phyloP scores from a whole-genome alignment of 78 protist species.

The Cavenderia fasciculata region DNA sequence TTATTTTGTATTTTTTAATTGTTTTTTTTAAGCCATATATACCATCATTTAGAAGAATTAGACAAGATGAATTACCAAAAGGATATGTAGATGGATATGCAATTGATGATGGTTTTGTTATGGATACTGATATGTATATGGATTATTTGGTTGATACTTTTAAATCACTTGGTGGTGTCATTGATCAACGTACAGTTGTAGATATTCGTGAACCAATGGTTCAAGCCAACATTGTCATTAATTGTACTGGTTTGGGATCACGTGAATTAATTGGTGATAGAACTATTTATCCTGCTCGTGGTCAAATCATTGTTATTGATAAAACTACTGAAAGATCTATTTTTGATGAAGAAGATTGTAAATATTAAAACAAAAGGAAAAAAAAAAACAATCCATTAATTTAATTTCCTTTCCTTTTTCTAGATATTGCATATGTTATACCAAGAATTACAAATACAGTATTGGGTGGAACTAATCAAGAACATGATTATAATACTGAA shows the following conservation, averaged over 20 bases:
- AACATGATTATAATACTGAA: slow-evolving; percentile 38
- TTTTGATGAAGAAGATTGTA: slow-evolving; percentile 69
- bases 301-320: slow-evolving; percentile 60
- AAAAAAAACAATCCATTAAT: background rate
- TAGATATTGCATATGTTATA: slow-evolving; percentile 46
- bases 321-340: slow-evolving; percentile 25
- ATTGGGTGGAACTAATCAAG: slow-evolving; percentile 54
- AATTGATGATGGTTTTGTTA: slow-evolving; percentile 69
- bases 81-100: slow-evolving; percentile 67
- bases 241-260: slow-evolving; percentile 73
- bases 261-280: slow-evolving; percentile 58
- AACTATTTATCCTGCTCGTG: slow-evolving; percentile 52
- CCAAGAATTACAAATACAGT: slow-evolving; percentile 62
- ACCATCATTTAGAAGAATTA: slow-evolving; percentile 59
- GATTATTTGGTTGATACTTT: slow-evolving; percentile 44
- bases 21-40: too few relatives aligned
- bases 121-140: slow-evolving; percentile 75
- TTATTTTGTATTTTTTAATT: too few relatives aligned
- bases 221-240: slow-evolving; percentile 20
- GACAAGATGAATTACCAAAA: slow-evolving; percentile 35
- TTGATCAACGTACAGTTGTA: slow-evolving; percentile 35
- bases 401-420: background rate
- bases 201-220: slow-evolving; percentile 72
- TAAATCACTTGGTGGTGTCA: slow-evolving; percentile 25
- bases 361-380: background rate